Base-by-base conservation (phyloP, 805 yeast genomes). In the Hanseniaspora nectarophila region DNA sequence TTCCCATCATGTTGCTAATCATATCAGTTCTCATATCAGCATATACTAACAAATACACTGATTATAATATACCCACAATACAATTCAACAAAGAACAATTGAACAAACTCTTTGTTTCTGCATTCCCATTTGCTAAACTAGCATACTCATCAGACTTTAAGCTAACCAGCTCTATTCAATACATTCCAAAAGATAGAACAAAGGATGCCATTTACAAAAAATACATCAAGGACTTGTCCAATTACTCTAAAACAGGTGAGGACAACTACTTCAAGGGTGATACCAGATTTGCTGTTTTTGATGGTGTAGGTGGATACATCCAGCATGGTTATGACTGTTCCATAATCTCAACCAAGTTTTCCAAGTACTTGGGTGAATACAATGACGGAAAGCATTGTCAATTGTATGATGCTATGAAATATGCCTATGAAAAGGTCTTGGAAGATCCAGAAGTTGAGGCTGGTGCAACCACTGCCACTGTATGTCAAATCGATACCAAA, bases 221-320 rank as follows among this genome's bases (percentile, higher is more conserved):
- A 47, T 21, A 59, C 55, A n/a, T 59, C 56, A 50, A 50, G 24
- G 45, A 53, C 16, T 34, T 52, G 13, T n/a, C 37, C 15, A 46
- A 28, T n/a, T 59, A 66, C 38, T 82, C 88, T 5, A 79, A 85
- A 5, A 74, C 86, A 2, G 94, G 94, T 4, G 94, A 85, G 61
- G 94, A 85, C 61, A 84, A 81, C 61, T 79, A 73, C 59, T 78
- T 84, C 54, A 70, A 80, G 26, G 72, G 77, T 8, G 65, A 65
- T 21, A 67, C 67, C 28, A 53, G 57, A 4, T 56, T 59, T n/a
- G 94, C 90, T 24, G 92, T 85, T 3, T 83, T 96, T 5, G 98
- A 90, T 67, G 98, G 98, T 13, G 97, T 92, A 4, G 97, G 97
- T 15, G 97, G 97, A 3, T 90, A 97, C 97, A 77, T 85, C 1